A percentile compares a stretch with the other conserved stretches of the same genome.
These are phyloP conservation scores for Epichloe brachyelytri DNA, from an alignment of 2,329 filamentous ascomycete species.

Conservation along the genomic window DNA sequence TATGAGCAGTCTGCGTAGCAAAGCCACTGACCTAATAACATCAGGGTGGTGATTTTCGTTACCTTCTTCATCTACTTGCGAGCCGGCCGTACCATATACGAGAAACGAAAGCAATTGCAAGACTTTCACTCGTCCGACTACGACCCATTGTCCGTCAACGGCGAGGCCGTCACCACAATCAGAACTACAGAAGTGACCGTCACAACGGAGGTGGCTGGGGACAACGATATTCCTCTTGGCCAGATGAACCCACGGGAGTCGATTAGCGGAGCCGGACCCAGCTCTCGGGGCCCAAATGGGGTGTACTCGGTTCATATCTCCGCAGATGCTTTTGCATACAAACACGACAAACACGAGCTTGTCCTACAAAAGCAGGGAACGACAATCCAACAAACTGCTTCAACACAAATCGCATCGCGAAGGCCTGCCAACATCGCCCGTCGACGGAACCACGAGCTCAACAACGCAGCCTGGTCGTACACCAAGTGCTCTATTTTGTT, in stretches of 20 bases:
- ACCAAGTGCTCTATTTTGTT: conserved; percentile 59
- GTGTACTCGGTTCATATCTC: conserved; percentile 41
- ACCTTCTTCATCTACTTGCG: conserved; percentile 54
- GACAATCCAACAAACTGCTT: conserved; percentile 8
- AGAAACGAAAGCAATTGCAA: conserved; percentile 49
- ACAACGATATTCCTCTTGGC: conserved; percentile 13
- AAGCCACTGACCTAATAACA: not conserved
- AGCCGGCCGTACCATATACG: conserved; percentile 54
- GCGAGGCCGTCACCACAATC: conserved; percentile 32
- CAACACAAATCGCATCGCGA: conserved; percentile 9
- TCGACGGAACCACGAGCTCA: conserved; percentile 36
- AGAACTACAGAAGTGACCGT: conserved; percentile 55
- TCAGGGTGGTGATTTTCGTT: conserved; percentile 45
- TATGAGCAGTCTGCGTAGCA: not conserved
- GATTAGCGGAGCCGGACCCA: conserved; percentile 5
- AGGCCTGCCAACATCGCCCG: conserved; percentile 17
- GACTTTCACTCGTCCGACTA: conserved; percentile 37
- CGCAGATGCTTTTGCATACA: conserved; percentile 13
- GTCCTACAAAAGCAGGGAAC: conserved; percentile 17
- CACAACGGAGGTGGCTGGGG: conserved; percentile 32
- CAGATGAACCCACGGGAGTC: conserved; percentile 11
- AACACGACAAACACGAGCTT: conserved; percentile 11
- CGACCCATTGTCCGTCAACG: conserved; percentile 25
- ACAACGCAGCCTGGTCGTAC: conserved; percentile 55
- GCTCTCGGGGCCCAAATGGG: conserved; percentile 9